Percentiles rank a stretch among this genome's conserved stretches.
Conservation (phyloP, 208 protist species). For the Wallacemonas collosoma region DNA sequence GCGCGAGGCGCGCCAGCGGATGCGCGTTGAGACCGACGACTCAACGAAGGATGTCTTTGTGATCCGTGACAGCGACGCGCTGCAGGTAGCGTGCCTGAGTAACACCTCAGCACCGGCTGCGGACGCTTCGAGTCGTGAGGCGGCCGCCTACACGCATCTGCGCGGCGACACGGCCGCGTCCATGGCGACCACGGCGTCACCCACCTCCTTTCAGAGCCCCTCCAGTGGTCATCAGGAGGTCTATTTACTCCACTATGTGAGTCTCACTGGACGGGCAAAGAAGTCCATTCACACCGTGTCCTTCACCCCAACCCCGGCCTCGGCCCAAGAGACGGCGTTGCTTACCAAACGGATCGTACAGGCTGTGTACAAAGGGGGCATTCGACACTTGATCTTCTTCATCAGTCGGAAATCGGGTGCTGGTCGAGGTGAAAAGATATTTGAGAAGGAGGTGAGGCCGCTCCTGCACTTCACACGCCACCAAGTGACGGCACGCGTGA, state of each 20-base stretch:
- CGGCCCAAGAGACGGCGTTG: conserved; percentile 20
- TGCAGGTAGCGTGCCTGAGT: conserved; percentile 6
- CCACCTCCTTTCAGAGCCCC: neutral
- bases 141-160: conserved; percentile 39
- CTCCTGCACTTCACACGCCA: conserved; percentile 79
- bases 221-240: neutral
- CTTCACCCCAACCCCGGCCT: conserved; percentile 32
- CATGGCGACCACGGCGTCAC: conserved; percentile 1
- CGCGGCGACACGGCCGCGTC: conserved; percentile 36
- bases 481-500: conserved; percentile 51
- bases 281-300: conserved; percentile 58
- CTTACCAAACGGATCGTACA: conserved; percentile 40
- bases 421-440: conserved; percentile 61
- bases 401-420: conserved; percentile 79
- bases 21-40: conserved; percentile 32
- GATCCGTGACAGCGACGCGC: neutral
- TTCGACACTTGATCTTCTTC: conserved; percentile 66
- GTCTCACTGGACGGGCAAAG: conserved; percentile 19
- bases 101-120: neutral
- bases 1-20: conserved; percentile 39
- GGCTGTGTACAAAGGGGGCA: conserved; percentile 54
- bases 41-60: conserved; percentile 29
- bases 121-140: conserved; percentile 5
- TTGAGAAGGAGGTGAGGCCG: conserved; percentile 51
- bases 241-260: conserved; percentile 69